These are phyloP conservation scores for Phytopythium aichiense DNA, from an alignment of 352 stramenopile genomes.

Conservation along the genomic window DNA sequence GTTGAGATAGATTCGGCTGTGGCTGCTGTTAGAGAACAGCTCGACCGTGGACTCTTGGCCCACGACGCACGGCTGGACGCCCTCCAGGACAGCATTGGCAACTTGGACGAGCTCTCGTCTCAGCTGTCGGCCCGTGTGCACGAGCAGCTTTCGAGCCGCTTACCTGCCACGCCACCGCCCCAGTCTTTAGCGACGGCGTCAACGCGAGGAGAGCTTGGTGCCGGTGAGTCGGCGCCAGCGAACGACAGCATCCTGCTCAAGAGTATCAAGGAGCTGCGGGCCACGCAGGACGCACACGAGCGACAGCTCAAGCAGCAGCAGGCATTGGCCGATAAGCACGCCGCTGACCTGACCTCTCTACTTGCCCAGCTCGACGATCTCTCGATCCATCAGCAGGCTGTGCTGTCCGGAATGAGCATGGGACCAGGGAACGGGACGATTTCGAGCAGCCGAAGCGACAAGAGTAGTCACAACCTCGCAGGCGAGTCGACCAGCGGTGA, in stretches of 20 bases:
- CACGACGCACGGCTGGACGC: conserved; percentile 35
- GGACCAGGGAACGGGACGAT: neutral
- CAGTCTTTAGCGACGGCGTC: neutral
- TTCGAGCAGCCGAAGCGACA: neutral
- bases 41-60: conserved; percentile 28
- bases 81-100: conserved; percentile 26
- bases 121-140: conserved; percentile 6
- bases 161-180: neutral
- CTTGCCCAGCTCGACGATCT: conserved; percentile 49
- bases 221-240: neutral
- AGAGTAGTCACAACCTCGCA: neutral
- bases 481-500: conserved; percentile 3
- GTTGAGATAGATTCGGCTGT: conserved; percentile 43
- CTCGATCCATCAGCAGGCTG: conserved; percentile 42
- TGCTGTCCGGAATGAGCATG: conserved; percentile 10
- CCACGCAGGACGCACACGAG: conserved; percentile 31
- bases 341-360: conserved; percentile 43
- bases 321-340: conserved; percentile 36
- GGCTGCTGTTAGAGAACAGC: conserved; percentile 26
- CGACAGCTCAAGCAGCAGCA: conserved; percentile 44
- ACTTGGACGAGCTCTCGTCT: conserved; percentile 19
- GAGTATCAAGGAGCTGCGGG: conserved; percentile 42
- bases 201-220: neutral
- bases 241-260: conserved; percentile 28
- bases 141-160: neutral